Percentiles rank a stretch among this genome's conserved stretches.
Conservation (phyloP, 2,329 filamentous ascomycete species). For the Zymoseptoria tritici region DNA sequence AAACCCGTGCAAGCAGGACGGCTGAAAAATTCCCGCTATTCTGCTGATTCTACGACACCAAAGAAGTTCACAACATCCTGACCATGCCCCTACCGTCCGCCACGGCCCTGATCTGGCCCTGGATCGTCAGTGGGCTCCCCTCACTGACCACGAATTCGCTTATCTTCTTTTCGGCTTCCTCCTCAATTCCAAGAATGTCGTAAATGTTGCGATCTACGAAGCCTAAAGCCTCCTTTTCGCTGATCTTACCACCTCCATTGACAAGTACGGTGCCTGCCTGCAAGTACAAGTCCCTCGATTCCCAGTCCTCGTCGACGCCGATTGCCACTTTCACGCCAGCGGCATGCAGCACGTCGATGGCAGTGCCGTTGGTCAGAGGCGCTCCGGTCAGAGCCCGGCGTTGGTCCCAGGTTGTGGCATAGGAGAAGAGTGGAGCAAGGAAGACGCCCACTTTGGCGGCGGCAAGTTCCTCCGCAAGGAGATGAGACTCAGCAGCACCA, state of each 20-base stretch:
- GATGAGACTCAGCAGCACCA: conserved; percentile 56
- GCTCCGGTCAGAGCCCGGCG: conserved; percentile 56
- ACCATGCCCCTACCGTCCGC: conserved; percentile 34
- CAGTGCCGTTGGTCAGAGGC: conserved; percentile 59
- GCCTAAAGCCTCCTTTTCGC: conserved; percentile 48
- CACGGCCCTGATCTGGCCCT: conserved; percentile 49
- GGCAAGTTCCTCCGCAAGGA: conserved; percentile 53
- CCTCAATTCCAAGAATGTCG: conserved; percentile 46
- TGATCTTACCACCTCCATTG: conserved; percentile 51
- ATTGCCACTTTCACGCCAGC: conserved; percentile 54
- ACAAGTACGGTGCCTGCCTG: conserved; percentile 53
- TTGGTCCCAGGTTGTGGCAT: conserved; percentile 52
- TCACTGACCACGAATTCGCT: conserved; percentile 56
- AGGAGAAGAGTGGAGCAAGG: conserved; percentile 52
- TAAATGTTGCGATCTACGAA: conserved; percentile 53
- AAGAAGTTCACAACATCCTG: conserved; percentile 16
- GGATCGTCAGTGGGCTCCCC: conserved; percentile 55
- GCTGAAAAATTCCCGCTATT: no score
- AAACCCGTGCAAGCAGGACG: no score
- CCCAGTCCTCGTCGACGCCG: conserved; percentile 55
- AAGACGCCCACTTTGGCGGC: conserved; percentile 52
- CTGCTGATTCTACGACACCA: no score
- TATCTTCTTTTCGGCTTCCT: conserved; percentile 16
- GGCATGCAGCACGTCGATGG: conserved; percentile 49
- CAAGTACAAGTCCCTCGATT: conserved; percentile 52